Conservation (phyloP, 2,329 filamentous ascomycete genomes). For the Xylaria digitata region DNA sequence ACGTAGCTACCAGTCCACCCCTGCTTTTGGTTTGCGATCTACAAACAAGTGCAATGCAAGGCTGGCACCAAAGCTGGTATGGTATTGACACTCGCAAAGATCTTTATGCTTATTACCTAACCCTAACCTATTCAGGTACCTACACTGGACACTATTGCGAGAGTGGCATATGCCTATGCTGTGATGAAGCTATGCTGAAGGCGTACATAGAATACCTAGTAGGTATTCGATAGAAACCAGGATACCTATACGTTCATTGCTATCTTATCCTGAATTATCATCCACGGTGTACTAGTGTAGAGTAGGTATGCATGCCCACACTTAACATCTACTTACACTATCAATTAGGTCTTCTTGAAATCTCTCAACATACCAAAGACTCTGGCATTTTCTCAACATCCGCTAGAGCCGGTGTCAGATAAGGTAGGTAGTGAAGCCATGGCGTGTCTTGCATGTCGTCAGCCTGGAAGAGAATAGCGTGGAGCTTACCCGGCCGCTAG, state of each 20-base stretch:
- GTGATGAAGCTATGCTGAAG: too few relatives aligned
- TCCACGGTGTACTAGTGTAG: not conserved
- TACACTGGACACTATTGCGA: not conserved
- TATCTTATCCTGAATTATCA: not conserved
- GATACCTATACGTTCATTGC: not conserved
- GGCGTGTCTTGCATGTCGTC: constrained; percentile 35
- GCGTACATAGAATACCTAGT: too few relatives aligned
- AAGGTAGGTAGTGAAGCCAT: constrained; percentile 32
- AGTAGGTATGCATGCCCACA: not conserved
- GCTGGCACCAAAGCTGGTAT: not conserved
- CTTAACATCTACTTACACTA: not conserved
- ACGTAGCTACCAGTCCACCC: not conserved
- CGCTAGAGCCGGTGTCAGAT: constrained; percentile 34
- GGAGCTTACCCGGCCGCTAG: constrained; percentile 24
- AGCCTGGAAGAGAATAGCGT: constrained; percentile 30
- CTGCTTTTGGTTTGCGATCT: constrained; percentile 15
- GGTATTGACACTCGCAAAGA: not conserved
- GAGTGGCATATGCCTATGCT: not conserved
- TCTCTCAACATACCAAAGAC: constrained; percentile 24
- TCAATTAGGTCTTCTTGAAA: constrained; percentile 3
- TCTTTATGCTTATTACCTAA: not conserved
- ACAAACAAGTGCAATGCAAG: constrained; percentile 1
- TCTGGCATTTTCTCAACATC: constrained; percentile 16
- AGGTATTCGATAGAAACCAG: not conserved
- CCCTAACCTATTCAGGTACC: not conserved